Percentiles rank a stretch among this genome's conserved stretches.
These are phyloP conservation scores for Sporothrix inflata DNA, from an alignment of 2,329 filamentous ascomycete species.

Conservation along the genomic window DNA sequence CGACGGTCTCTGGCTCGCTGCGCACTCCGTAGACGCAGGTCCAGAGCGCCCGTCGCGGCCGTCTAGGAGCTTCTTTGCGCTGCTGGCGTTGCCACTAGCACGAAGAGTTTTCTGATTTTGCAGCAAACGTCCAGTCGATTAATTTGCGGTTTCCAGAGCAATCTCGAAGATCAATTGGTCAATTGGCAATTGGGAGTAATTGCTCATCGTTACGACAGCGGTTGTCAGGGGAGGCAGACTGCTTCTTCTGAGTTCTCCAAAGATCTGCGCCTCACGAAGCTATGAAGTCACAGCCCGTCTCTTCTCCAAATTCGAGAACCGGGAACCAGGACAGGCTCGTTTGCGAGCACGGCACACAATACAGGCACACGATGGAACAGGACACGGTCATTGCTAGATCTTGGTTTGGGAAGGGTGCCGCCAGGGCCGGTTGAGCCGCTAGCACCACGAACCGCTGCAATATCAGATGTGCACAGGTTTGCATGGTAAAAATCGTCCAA, in stretches of 20 bases:
- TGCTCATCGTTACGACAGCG: not conserved
- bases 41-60: not conserved
- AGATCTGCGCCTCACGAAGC: not conserved
- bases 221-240: not conserved
- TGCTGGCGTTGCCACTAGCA: constrained; percentile 20
- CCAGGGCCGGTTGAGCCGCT: constrained; percentile 20
- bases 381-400: not conserved
- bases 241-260: not conserved
- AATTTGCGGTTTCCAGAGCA: constrained; percentile 24
- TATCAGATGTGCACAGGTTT: constrained; percentile 21
- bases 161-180: constrained; percentile 9
- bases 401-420: not conserved
- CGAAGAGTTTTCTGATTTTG: constrained; percentile 12
- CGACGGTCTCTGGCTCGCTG: not conserved
- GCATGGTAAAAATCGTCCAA: constrained; percentile 21
- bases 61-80: constrained; percentile 6
- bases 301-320: constrained; percentile 11
- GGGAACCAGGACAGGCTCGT: constrained; percentile 5
- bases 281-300: not conserved
- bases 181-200: not conserved
- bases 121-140: not conserved
- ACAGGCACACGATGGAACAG: constrained; percentile 1
- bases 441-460: constrained; percentile 12
- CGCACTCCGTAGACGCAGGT: constrained; percentile 10
- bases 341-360: constrained; percentile 11